phyloP scores from a whole-genome alignment of 2,329 filamentous ascomycete species.

The Talaromyces sp. region DNA sequence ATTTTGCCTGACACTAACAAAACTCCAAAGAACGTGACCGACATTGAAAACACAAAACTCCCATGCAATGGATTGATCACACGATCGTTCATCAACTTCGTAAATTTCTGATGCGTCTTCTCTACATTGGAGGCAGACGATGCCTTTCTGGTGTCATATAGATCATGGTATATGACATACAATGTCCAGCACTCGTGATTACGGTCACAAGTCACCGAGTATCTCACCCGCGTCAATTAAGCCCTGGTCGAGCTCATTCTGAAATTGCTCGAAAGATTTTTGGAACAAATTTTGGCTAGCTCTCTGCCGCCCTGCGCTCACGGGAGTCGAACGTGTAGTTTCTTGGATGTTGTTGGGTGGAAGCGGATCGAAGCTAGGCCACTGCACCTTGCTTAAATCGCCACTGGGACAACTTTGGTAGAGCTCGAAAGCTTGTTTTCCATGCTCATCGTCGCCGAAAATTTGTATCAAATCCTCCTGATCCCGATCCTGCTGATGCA shows the following conservation, averaged over 20 bases:
- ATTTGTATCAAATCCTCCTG: constrained; percentile 6
- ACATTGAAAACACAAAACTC: constrained; percentile 1
- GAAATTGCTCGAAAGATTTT: neutral
- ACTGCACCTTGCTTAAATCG: constrained; percentile 16
- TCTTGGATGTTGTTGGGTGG: neutral
- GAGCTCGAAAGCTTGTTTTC: constrained; percentile 14
- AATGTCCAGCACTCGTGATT: constrained; percentile 7
- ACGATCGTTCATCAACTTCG: constrained; percentile 10
- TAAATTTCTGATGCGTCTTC: constrained; percentile 1
- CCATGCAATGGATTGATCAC: constrained; percentile 1
- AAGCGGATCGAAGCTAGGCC: constrained; percentile 12
- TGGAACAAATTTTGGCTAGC: neutral
- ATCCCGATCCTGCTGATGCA: neutral
- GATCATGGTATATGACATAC: neutral
- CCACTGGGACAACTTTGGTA: constrained; percentile 18
- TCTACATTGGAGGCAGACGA: constrained; percentile 4
- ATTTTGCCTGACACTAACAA: neutral
- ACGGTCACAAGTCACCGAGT: constrained; percentile 1
- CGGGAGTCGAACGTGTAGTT: neutral
- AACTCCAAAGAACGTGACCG: constrained; percentile 4
- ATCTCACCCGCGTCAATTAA: constrained; percentile 13
- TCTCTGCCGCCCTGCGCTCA: neutral
- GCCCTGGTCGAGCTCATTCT: constrained; percentile 1
- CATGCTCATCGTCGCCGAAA: constrained; percentile 18
- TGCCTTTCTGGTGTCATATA: neutral